A percentile compares a stretch with the other conserved stretches of the same genome.
These are phyloP conservation scores for Pulveroboletus ravenelii DNA, from an alignment of 768 basidiomycete species.

Conservation along the genomic window DNA sequence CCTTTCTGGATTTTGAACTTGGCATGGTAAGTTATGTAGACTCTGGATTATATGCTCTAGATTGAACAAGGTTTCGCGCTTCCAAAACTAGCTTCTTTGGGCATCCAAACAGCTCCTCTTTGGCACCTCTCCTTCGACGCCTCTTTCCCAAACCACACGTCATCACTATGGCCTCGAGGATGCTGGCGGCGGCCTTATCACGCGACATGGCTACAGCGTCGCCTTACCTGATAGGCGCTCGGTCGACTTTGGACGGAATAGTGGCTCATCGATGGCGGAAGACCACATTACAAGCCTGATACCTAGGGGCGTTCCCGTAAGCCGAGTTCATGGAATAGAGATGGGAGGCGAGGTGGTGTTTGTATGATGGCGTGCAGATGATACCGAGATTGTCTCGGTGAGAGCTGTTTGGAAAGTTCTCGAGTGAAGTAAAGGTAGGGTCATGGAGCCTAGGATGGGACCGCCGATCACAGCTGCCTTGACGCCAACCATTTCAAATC, in stretches of 20 bases:
- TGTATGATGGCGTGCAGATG: too few species aligned
- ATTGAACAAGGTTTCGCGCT: slow-evolving; percentile 23
- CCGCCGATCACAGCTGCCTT: too few species aligned
- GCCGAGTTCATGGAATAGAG: too few species aligned
- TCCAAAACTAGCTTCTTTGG: slow-evolving; percentile 45
- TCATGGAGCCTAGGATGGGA: too few species aligned
- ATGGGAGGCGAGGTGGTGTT: too few species aligned
- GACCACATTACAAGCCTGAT: slow-evolving; percentile 35
- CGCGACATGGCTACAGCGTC: slow-evolving; percentile 3
- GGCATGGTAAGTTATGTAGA: background rate
- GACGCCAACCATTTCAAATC: too few species aligned
- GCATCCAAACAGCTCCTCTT: slow-evolving; percentile 39
- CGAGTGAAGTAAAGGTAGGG: too few species aligned
- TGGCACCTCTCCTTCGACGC: slow-evolving; percentile 28
- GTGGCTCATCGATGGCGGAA: slow-evolving; percentile 38
- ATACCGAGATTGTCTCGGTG: too few species aligned
- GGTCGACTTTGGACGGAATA: slow-evolving; percentile 37
- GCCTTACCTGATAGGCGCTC: slow-evolving; percentile 23
- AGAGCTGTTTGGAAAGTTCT: too few species aligned
- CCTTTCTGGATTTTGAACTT: background rate
- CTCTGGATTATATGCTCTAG: background rate
- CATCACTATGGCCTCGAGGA: slow-evolving; percentile 38
- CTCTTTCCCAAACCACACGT: slow-evolving; percentile 42
- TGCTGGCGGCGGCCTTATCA: slow-evolving; percentile 41
- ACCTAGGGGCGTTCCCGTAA: too few species aligned